Conservation (phyloP, 2,329 filamentous ascomycete genomes). For the Chaetomiaceae sp. region DNA sequence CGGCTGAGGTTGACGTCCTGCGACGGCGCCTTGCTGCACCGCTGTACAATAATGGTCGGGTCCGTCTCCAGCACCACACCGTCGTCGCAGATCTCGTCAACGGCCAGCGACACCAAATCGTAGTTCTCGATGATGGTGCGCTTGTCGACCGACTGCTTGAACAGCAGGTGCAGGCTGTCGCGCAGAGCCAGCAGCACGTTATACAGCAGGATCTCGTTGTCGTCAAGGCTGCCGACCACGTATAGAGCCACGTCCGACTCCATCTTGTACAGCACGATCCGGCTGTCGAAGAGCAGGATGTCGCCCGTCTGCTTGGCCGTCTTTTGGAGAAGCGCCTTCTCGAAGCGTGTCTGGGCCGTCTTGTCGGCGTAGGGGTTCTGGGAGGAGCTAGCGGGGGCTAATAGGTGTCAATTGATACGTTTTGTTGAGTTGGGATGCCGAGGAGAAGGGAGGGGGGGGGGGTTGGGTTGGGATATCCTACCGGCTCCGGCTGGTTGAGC, state of each 20-base stretch:
- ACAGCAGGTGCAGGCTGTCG: slow-evolving; percentile 82
- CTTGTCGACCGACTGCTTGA: slow-evolving; percentile 98
- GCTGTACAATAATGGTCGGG: slow-evolving; percentile 84
- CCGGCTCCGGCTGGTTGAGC: slow-evolving; percentile 26
- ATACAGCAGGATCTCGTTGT: slow-evolving; percentile 96
- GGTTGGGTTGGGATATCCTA: slow-evolving; percentile 23
- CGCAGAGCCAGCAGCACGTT: slow-evolving; percentile 88
- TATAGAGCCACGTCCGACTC: slow-evolving; percentile 97
- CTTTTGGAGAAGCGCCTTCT: slow-evolving; percentile 93
- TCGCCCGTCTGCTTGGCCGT: slow-evolving; percentile 93
- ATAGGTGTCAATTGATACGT: slow-evolving; percentile 7
- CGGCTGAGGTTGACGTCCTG: slow-evolving; percentile 90
- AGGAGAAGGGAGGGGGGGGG: too few species aligned
- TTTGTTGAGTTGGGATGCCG: too few species aligned
- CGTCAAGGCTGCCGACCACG: slow-evolving; percentile 82
- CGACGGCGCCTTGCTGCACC: slow-evolving; percentile 86
- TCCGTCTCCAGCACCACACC: slow-evolving; percentile 97
- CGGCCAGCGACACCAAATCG: slow-evolving; percentile 86
- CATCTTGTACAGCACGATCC: slow-evolving; percentile 95
- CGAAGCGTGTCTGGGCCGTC: slow-evolving; percentile 93
- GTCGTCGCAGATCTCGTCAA: slow-evolving; percentile 93
- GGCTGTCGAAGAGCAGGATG: slow-evolving; percentile 96
- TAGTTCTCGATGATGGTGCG: slow-evolving; percentile 98
- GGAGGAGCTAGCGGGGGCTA: slow-evolving; percentile 43
- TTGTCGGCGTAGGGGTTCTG: slow-evolving; percentile 77